Percentiles rank a stretch among this genome's conserved stretches.
Conservation (phyloP, 305 asterid genomes). For the Fraxinus baroniana region DNA sequence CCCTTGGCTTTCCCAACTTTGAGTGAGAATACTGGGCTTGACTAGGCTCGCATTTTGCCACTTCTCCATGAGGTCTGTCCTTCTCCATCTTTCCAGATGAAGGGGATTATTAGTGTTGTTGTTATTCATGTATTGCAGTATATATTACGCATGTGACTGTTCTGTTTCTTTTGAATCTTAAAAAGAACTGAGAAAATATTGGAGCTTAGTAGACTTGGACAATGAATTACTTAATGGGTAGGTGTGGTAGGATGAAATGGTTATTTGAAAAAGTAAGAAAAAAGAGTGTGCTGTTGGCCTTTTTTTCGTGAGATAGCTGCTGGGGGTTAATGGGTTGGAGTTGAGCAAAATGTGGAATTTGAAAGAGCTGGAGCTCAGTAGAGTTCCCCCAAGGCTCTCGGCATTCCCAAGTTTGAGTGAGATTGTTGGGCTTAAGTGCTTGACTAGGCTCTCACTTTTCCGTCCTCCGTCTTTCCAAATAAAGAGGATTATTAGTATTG, state of each 20-base stretch:
- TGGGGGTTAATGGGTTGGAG: constrained; percentile 66
- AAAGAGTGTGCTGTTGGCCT: not conserved
- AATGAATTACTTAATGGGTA: not conserved
- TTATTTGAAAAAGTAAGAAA: not conserved
- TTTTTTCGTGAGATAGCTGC: constrained; percentile 2
- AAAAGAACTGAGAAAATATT: not conserved
- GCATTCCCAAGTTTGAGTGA: constrained; percentile 64
- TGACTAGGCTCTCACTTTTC: constrained; percentile 87
- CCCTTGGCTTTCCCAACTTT: constrained; percentile 64
- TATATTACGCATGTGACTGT: not conserved
- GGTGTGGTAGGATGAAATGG: not conserved
- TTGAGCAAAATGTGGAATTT: constrained; percentile 60
- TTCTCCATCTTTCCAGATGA: not conserved
- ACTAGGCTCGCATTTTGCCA: constrained; percentile 83
- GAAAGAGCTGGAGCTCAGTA: constrained; percentile 84
- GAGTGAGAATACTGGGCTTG: constrained; percentile 67
- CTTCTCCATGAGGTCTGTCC: constrained; percentile 74
- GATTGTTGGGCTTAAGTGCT: constrained; percentile 61
- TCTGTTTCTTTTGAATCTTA: not conserved
- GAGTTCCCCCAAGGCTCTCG: constrained; percentile 71
- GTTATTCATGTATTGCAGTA: not conserved
- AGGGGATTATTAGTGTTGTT: not conserved
- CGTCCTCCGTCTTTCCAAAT: not conserved
- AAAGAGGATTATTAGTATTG: not conserved
- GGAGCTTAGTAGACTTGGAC: not conserved